Base-by-base conservation (phyloP, 2,329 filamentous ascomycete genomes). In the Phaeosphaeria sp. region DNA sequence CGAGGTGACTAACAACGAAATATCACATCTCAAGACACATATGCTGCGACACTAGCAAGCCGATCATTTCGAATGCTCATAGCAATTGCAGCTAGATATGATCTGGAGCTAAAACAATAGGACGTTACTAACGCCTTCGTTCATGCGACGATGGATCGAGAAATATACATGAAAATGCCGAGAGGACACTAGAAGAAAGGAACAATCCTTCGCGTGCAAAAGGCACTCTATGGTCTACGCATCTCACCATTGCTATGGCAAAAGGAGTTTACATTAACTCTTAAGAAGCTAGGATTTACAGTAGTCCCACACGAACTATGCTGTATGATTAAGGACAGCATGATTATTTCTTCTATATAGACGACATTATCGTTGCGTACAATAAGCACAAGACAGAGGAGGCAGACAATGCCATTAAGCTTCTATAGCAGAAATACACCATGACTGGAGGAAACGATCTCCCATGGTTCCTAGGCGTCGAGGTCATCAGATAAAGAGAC, bases 361-460 rank as follows among this genome's bases (percentile, higher is more conserved):
- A 53, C 27, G 25, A 64, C 20, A 56, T 61, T 27, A 62, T 60
- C 6, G 5, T 61, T 13, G 53, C 21, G 3, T 55, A 61, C 18
- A 3, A 50, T 27, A 27, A 22, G n/a, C n/a, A 1, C 0, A 27
- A 45, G 20, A 6, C 53, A 48, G 2, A 17, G 11, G 40, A 48
- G 51, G 47, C 42, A n/a, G 2, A 48, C 11, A 17, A 59, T 17
- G 44, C 27, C 18, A 44, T 55, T 8, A 44, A 53, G 15, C 9
- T 2, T 17, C 15, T 63, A 4, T 2, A 51, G n/a, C 11, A 56
- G 2, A 57, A 50, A 8, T 61, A 61, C 21, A 46, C 24, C 1
- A 17, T 44, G 0, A 59, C 48, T 20, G 17, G 44, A 42, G 39
- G 51, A 36, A 15, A 58, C 1, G 36, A 59, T n/a, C 47, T 63